Evolutionary conservation across 306 rosid species (phyloP).

Genomic region (Dryas octopetala): DNA sequence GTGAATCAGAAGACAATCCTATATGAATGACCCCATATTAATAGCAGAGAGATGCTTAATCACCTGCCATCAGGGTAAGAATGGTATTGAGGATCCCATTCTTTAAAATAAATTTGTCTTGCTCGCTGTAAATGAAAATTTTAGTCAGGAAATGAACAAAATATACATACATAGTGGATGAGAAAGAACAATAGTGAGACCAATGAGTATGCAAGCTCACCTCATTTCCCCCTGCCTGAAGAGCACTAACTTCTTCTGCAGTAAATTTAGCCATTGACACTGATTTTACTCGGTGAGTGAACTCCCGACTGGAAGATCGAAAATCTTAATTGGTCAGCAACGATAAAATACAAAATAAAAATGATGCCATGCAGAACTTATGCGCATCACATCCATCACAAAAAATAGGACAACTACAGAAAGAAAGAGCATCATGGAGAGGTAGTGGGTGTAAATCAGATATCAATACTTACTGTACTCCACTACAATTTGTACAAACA

Average conservation of each 20-base stretch:
- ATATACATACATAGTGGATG: background rate
- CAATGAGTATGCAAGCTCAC: conserved; percentile 34
- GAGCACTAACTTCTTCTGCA: conserved; percentile 72
- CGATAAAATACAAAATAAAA: background rate
- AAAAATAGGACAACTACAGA: background rate
- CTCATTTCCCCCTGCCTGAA: conserved; percentile 93
- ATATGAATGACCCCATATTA: conserved; percentile 7
- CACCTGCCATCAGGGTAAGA: conserved; percentile 71
- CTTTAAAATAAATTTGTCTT: conserved; percentile 66
- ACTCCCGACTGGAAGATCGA: conserved; percentile 69
- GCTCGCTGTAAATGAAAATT: conserved; percentile 54
- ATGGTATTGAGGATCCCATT: conserved; percentile 63
- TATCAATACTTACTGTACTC: conserved; percentile 70
- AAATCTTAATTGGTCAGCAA: conserved; percentile 19
- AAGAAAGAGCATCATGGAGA: background rate
- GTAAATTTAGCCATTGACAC: conserved; percentile 81
- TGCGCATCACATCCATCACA: background rate
- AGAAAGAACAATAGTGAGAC: conserved; percentile 5
- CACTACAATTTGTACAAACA: conserved; percentile 91
- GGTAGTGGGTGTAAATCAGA: background rate
- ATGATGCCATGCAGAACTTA: background rate
- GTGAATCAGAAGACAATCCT: conserved; percentile 33
- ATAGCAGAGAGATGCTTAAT: conserved; percentile 10
- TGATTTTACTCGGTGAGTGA: conserved; percentile 88
- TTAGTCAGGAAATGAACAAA: conserved; percentile 18